phyloP scores from a whole-genome alignment of 805 yeast species.

The Isabelozyma gotoi region DNA sequence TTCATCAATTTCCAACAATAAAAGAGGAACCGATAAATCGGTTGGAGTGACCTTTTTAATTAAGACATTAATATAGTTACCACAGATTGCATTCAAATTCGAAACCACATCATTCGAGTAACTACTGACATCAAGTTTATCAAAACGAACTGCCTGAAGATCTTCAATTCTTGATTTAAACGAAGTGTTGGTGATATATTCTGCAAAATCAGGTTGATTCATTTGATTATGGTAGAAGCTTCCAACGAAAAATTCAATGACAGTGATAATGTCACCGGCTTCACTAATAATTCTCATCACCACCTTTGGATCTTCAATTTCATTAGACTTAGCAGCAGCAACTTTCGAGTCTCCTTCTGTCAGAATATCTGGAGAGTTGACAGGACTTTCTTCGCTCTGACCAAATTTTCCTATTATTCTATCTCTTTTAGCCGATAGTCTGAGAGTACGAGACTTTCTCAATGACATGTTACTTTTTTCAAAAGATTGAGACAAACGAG shows the following conservation, averaged over 20 bases:
- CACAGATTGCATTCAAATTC: constrained; percentile 48
- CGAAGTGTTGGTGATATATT: constrained; percentile 27
- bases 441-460: constrained; percentile 28
- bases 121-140: constrained; percentile 36
- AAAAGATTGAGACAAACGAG: constrained; percentile 9
- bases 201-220: constrained; percentile 25
- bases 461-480: constrained; percentile 9
- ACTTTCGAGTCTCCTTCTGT: neutral
- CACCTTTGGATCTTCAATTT: constrained; percentile 31
- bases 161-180: constrained; percentile 33
- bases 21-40: constrained; percentile 32
- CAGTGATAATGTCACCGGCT: constrained; percentile 31
- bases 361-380: neutral
- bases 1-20: constrained; percentile 29
- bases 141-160: constrained; percentile 25
- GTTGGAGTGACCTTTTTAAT: constrained; percentile 35
- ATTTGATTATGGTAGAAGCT: constrained; percentile 41
- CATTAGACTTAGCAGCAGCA: constrained; percentile 10
- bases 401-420: constrained; percentile 16
- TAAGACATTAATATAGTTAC: constrained; percentile 35
- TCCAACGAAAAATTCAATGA: constrained; percentile 40
- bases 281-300: constrained; percentile 37
- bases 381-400: constrained; percentile 5
- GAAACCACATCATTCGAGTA: constrained; percentile 48
- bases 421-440: constrained; percentile 30